Conservation (phyloP, 176 grass and related monocot genomes). For the Cymbopogon citratus region DNA sequence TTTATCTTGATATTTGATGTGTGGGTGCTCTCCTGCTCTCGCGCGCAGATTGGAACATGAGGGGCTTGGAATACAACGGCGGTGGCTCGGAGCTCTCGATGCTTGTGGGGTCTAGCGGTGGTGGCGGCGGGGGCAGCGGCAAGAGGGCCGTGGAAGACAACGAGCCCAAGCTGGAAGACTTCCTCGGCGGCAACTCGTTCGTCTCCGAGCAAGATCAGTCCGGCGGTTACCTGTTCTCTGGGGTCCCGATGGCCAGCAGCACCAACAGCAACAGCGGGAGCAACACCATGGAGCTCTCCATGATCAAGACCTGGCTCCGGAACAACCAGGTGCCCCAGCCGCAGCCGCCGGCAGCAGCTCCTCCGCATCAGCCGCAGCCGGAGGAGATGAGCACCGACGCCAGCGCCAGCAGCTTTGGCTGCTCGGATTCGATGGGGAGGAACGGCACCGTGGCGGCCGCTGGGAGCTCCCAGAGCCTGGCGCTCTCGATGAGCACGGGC, state of each 20-base stretch:
- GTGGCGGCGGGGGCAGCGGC: slow-evolving; percentile 9
- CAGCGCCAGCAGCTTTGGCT: slow-evolving; percentile 48
- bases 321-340: slow-evolving; percentile 44
- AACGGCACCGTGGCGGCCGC: slow-evolving; percentile 25
- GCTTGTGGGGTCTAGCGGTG: slow-evolving; percentile 80
- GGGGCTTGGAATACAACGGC: slow-evolving; percentile 55
- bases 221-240: slow-evolving; percentile 55
- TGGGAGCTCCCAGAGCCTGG: slow-evolving; percentile 53
- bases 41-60: slow-evolving; percentile 88
- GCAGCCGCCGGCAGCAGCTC: neutral
- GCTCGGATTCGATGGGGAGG: slow-evolving; percentile 31
- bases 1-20: neutral
- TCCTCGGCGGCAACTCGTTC: slow-evolving; percentile 85
- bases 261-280: slow-evolving; percentile 34
- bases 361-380: slow-evolving; percentile 1
- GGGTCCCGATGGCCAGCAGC: slow-evolving; percentile 32
- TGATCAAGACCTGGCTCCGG: slow-evolving; percentile 93
- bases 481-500: slow-evolving; percentile 90
- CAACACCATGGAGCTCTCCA: slow-evolving; percentile 79
- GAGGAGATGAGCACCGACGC: slow-evolving; percentile 58
- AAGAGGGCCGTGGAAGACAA: slow-evolving; percentile 35
- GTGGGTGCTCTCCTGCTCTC: neutral
- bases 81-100: slow-evolving; percentile 82
- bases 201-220: slow-evolving; percentile 67
- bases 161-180: slow-evolving; percentile 94